A percentile compares a stretch with the other conserved stretches of the same genome.
These are phyloP conservation scores for Phaeolepiota aurea DNA, from an alignment of 768 basidiomycete genomes.

Conservation along the genomic window DNA sequence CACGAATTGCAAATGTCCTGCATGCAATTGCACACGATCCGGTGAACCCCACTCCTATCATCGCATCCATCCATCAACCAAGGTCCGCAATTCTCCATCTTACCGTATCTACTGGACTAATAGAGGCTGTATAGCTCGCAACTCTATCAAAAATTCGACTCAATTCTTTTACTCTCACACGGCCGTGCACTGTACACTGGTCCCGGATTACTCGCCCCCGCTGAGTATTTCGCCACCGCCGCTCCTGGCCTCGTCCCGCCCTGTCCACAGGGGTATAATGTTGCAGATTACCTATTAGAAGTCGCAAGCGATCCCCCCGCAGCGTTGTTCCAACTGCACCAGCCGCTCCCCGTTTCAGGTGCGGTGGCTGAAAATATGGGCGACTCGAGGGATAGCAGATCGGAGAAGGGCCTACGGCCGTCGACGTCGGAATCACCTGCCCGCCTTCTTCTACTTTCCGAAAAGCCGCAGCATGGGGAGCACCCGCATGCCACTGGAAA, in stretches of 20 bases:
- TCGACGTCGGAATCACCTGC: not conserved
- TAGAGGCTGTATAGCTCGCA: slow-evolving; percentile 44
- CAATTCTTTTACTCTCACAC: slow-evolving; percentile 67
- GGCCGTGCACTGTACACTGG: slow-evolving; percentile 79
- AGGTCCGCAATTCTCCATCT: slow-evolving; percentile 31
- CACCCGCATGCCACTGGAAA: slow-evolving; percentile 1
- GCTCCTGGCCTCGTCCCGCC: slow-evolving; percentile 30
- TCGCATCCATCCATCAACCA: slow-evolving; percentile 86
- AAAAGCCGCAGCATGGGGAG: not conserved
- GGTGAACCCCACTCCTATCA: slow-evolving; percentile 66
- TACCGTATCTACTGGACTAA: not conserved
- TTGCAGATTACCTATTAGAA: slow-evolving; percentile 89
- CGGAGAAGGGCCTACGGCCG: not conserved
- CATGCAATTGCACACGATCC: slow-evolving; percentile 66
- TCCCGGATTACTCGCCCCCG: slow-evolving; percentile 62
- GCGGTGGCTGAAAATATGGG: not conserved
- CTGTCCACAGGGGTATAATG: slow-evolving; percentile 79
- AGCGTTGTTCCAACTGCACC: slow-evolving; percentile 29
- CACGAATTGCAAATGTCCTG: slow-evolving; percentile 71
- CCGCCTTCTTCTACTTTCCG: not conserved
- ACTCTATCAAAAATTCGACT: slow-evolving; percentile 80
- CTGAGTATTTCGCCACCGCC: slow-evolving; percentile 49
- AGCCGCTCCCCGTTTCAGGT: not conserved
- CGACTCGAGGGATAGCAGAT: not conserved
- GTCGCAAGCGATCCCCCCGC: slow-evolving; percentile 65